Evolutionary conservation across 345 rosid species (phyloP).

Genomic region (Erucastrum elatum): DNA sequence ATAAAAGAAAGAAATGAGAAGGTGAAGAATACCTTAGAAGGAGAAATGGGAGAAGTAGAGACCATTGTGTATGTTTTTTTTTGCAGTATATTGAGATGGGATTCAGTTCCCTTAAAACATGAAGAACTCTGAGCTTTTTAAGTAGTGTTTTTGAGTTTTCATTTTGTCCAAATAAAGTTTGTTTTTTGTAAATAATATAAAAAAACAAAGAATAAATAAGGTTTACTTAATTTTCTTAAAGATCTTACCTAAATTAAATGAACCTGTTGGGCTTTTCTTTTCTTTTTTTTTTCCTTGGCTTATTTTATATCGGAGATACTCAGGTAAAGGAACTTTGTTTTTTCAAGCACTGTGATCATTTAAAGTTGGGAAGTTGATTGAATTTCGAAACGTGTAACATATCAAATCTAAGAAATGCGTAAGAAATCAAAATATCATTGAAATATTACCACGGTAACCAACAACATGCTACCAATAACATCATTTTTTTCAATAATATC

Average conservation of each 20-base stretch:
- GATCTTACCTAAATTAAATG: conserved; percentile 24
- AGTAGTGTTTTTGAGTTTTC: conserved; percentile 3
- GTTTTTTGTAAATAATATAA: neutral
- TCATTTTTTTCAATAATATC: neutral
- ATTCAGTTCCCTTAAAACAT: conserved; percentile 14
- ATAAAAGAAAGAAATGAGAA: neutral
- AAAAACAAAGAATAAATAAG: neutral
- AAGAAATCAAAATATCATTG: neutral
- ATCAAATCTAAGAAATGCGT: conserved; percentile 13
- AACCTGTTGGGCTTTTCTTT: conserved; percentile 18
- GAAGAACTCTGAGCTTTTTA: conserved; percentile 20
- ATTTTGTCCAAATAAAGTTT: neutral
- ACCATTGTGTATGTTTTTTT: conserved; percentile 43
- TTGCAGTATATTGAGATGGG: conserved; percentile 25
- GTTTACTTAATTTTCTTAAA: conserved; percentile 1
- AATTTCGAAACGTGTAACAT: conserved; percentile 15
- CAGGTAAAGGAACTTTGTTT: conserved; percentile 14
- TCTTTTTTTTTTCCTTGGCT: neutral
- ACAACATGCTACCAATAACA: neutral
- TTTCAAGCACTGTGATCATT: conserved; percentile 21
- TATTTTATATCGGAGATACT: conserved; percentile 13
- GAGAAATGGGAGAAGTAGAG: conserved; percentile 52
- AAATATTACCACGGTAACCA: neutral
- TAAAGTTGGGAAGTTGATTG: neutral
- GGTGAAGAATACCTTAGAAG: conserved; percentile 45